A percentile compares a stretch with the other conserved stretches of the same genome.
These are phyloP conservation scores for Elongisporangium anandrum DNA, from an alignment of 352 stramenopile genomes.

Conservation along the genomic window DNA sequence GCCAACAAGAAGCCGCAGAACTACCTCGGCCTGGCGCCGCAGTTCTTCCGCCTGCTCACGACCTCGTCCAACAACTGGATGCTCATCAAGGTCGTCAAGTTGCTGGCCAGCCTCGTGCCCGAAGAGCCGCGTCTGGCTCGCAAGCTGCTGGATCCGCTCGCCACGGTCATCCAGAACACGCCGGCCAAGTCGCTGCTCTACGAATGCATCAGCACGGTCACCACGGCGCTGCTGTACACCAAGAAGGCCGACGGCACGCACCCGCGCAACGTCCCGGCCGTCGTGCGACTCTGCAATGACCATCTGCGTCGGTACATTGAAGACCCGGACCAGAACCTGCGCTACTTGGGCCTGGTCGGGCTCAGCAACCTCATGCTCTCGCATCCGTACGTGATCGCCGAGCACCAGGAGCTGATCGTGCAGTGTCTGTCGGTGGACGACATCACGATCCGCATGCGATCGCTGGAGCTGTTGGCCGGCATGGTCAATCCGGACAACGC, in stretches of 20 bases:
- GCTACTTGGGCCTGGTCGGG: slow-evolving; percentile 97
- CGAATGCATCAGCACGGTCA: slow-evolving; percentile 97
- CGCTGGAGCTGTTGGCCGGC: slow-evolving; percentile 93
- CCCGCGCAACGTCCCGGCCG: slow-evolving; percentile 89
- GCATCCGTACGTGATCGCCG: slow-evolving; percentile 92
- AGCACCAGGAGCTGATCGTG: slow-evolving; percentile 95
- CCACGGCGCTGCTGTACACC: slow-evolving; percentile 95
- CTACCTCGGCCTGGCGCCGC: slow-evolving; percentile 96
- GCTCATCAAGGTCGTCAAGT: slow-evolving; percentile 99
- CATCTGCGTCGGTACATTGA: slow-evolving; percentile 96
- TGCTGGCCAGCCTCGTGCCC: slow-evolving; percentile 95
- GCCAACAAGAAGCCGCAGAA: slow-evolving; percentile 99
- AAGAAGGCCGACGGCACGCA: slow-evolving; percentile 95
- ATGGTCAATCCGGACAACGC: slow-evolving; percentile 97
- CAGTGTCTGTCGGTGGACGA: slow-evolving; percentile 97
- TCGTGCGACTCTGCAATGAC: slow-evolving; percentile 95
- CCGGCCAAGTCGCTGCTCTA: slow-evolving; percentile 98
- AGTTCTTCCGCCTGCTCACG: slow-evolving; percentile 98
- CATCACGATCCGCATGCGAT: slow-evolving; percentile 97
- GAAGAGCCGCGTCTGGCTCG: slow-evolving; percentile 97
- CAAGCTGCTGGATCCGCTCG: slow-evolving; percentile 97
- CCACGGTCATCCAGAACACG: slow-evolving; percentile 96
- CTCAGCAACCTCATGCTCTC: slow-evolving; percentile 96
- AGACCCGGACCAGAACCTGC: slow-evolving; percentile 99
- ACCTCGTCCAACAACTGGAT: slow-evolving; percentile 99